Base-by-base conservation (phyloP, 805 yeast genomes). In the Ogataea nonfermentans region DNA sequence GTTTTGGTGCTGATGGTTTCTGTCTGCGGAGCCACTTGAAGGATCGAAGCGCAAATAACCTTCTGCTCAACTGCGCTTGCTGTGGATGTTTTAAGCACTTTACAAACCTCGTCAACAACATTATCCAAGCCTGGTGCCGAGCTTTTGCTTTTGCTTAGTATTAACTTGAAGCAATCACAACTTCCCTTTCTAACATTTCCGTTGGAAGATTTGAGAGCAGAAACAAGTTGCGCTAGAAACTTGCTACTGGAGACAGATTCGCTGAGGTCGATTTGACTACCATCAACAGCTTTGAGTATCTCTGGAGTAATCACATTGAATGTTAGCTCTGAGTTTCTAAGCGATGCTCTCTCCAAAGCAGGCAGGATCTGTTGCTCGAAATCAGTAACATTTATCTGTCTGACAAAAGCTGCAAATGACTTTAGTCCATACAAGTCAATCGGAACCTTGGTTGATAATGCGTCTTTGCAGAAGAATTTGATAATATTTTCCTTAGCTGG, bases 241-340 rank as follows among this genome's bases (percentile, higher is more conserved):
- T 80, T 79, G 1, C 33, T 62, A 35, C 43, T 41, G 2, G 65
- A 54, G 8, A 78, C 56, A 1, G 60, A 50, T 9, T 62, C 55
- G 10, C 76, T 61, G n/a, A 75, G 47, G 40, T 76, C 76, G 14
- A 78, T 54, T 2, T 56, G 47, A 3, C 35, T 12, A 1, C 55
- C 39, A 3, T 67, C 39, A 36, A 70, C 22, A 6, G 62, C 44
- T 2, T 29, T 26, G 19, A 82, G 66, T 7, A 88, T 54, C 9
- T 70, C 67, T 3, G 79, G 74, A 2, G 84, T 57, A n/a, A 81
- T 56, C 13, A 53, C 48, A n/a, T 70, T 71, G 41, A 87, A 74
- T 0, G 86, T 75, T 26, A 67, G 60, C 54, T 88, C 96, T 0
- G 96, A 82, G 2, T 95, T 78, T 59, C 96, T 75, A 47, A 90